Evolutionary conservation across 2,329 filamentous ascomycete species (phyloP), one percentile per base, ranked within the genome.

Genomic region (Diplodia sapinea): DNA sequence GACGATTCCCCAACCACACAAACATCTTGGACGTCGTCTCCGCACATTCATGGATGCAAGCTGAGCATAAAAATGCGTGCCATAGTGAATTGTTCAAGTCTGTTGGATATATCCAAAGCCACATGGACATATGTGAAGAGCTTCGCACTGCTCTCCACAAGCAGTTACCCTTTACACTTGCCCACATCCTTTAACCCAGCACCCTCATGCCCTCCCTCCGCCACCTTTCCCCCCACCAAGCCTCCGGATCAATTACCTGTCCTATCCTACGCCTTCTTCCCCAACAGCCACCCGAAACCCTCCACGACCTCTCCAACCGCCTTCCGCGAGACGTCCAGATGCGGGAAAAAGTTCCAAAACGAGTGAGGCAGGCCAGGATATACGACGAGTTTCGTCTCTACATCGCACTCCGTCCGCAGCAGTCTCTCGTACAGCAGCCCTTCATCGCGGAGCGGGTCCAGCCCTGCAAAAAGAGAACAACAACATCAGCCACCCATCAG

Each of bases 371-470:
- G 73, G 0, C 81, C 82, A 0, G 75, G 69, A 71, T 80, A 83
- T 5, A 82, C 72, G 69, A 84, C 79, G 9, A 85, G 49, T 57
- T 75, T 79, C 2, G 83, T 85, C 70, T 76, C 71, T 4, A 85
- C 76, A 6, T 74, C 79, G 1, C 74, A 76, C 38, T 82, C 79
- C 66, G 82, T 81, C 43, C 79, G 74, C 66, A 87, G 71, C 2
- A 82, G 71, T 50, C 79, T 73, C 70, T 85, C 84, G 69, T 86
- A 87, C 0, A 87, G 81, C 57, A 87, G 69, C 0, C 76, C 82
- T 65, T 87, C 85, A 68, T 88, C 86, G 5, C 85, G 74, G 2
- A 84, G 69, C 0, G 81, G 81, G 71, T 87, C 86, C 68, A 83
- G 68, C 7, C 64, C 63, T 66, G 26, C 38, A 23, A 15, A 13